These are phyloP conservation scores for Suillus paluster DNA, from an alignment of 768 basidiomycete species.

Conservation along the genomic window DNA sequence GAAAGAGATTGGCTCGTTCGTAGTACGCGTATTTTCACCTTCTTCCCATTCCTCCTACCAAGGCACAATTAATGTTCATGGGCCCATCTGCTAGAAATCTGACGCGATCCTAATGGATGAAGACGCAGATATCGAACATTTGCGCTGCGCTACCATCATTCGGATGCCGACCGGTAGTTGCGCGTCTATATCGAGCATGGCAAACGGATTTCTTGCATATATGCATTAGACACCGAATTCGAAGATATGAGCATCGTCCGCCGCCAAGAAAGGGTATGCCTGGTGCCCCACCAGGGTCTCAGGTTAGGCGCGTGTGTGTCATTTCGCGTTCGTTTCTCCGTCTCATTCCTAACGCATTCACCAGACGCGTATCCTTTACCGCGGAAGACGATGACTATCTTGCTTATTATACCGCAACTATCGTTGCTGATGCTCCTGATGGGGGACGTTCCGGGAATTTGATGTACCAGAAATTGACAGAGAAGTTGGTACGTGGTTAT, in stretches of 20 bases:
- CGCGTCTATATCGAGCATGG: conserved; percentile 27
- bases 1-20: too few species aligned
- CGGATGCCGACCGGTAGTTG: conserved; percentile 18
- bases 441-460: conserved; percentile 52
- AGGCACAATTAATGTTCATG: too few species aligned
- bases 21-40: too few species aligned
- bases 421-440: conserved; percentile 39
- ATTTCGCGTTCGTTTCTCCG: background rate
- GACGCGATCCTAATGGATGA: conserved; percentile 37
- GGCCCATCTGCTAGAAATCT: too few species aligned
- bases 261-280: conserved; percentile 25
- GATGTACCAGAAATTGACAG: conserved; percentile 47
- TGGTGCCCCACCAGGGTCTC: too few species aligned
- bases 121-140: conserved; percentile 24
- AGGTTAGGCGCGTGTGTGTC: conserved; percentile 9
- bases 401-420: conserved; percentile 51
- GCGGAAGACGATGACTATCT: conserved; percentile 47
- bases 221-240: conserved; percentile 23
- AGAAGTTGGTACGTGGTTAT: conserved; percentile 52
- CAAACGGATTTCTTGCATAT: conserved; percentile 29
- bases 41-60: too few species aligned
- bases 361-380: conserved; percentile 38
- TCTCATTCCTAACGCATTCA: background rate
- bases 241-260: conserved; percentile 17
- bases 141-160: conserved; percentile 33